Base-by-base conservation (phyloP, 768 basidiomycete genomes). In the Boletus pseudo-olivaceus region DNA sequence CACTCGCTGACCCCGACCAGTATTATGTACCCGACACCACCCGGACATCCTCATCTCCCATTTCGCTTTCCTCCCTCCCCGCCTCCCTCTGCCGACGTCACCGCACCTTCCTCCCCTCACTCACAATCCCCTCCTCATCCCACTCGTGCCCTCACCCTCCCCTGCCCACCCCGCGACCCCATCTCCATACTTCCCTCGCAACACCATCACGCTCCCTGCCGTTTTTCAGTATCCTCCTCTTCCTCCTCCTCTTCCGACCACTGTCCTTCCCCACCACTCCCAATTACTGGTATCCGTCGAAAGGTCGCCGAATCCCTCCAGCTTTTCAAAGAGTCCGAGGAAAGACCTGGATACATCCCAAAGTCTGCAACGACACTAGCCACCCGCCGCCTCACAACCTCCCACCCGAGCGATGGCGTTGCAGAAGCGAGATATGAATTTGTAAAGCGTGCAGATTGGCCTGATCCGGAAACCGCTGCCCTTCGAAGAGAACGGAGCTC, bases 361-460 rank as follows among this genome's bases (percentile, higher is more conserved):
- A 54, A 63, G 15, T 55, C 70, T 3, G 63, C 64, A 5, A 59
- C 65, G 30, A 60, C 66, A 37, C 45, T 67, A 12, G 54, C 66
- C 29, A 71, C 67, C 27, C 72, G 69, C 46, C 66, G 69, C 51
- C 64, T 66, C 34, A 66, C 69, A 27, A 65, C 72, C 7, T 70
- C 67, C 29, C 71, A 74, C 32, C 74, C 80, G 37, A 73, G 74
- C 32, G 73, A 76, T 29, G 79, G 82, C 55, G 83, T 88, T 41
- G 79, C 82, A 26, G 81, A 87, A 57, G 79, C 87, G 17, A 80
- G 84, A 64, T 90, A 83, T 64, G 82, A 90, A 74, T 90, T 90
- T 62, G 87, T 91, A 44, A 90, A 89, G 66, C 82, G 90, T 40
- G 84, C 90, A 15, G 90, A 88, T 59, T 91, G 90, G 90, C 88